phyloP scores from a whole-genome alignment of 202 grass and related monocot species.

The Cymbopogon flexuosus region DNA sequence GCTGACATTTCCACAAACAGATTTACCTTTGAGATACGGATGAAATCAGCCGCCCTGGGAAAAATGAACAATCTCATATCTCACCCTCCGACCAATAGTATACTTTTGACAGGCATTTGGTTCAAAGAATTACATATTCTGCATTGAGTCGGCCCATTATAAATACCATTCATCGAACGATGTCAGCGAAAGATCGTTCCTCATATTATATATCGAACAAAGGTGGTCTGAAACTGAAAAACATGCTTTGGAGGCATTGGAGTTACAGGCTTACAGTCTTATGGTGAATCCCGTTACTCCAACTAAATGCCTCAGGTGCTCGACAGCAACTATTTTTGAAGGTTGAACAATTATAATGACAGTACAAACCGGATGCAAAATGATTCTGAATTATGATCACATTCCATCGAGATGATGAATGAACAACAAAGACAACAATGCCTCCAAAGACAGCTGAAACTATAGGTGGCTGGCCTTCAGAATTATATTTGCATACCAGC shows the following conservation, averaged over 20 bases:
- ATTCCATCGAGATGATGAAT: conserved; percentile 3
- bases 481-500: conserved; percentile 48
- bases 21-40: background rate
- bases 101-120: background rate
- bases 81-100: background rate
- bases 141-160: background rate
- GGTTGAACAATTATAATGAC: background rate
- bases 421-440: background rate
- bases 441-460: conserved; percentile 8
- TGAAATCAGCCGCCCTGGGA: background rate
- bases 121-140: background rate
- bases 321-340: background rate
- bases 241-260: background rate
- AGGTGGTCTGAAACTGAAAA: background rate
- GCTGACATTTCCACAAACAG: background rate
- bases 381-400: background rate
- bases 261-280: background rate
- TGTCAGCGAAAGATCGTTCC: background rate
- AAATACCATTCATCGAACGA: background rate
- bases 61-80: background rate
- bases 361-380: conserved; percentile 3
- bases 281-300: background rate
- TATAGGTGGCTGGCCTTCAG: conserved; percentile 30
- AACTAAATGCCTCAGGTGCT: background rate
- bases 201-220: background rate